phyloP scores from a whole-genome alignment of 2,329 filamentous ascomycete species.

The Calonectria leucothoes region DNA sequence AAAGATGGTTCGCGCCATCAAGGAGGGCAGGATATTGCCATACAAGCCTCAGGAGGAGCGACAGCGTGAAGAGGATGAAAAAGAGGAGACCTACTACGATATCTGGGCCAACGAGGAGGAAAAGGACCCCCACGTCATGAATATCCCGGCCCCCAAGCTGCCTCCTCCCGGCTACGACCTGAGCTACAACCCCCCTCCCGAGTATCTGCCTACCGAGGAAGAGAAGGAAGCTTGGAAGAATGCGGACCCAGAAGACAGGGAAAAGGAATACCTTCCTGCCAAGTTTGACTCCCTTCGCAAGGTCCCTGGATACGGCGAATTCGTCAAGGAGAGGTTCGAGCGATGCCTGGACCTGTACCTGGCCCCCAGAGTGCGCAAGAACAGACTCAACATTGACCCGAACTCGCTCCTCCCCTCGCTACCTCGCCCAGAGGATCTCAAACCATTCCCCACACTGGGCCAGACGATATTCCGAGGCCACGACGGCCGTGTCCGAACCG shows the following conservation, averaged over 20 bases:
- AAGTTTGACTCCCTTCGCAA: slow-evolving; percentile 87
- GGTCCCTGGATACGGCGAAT: slow-evolving; percentile 89
- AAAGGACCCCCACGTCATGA: slow-evolving; percentile 88
- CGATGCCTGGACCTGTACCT: slow-evolving; percentile 95
- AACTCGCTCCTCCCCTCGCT: slow-evolving; percentile 92
- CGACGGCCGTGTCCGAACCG: slow-evolving; percentile 85
- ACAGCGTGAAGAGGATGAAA: slow-evolving; percentile 77
- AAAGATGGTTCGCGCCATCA: slow-evolving; percentile 96
- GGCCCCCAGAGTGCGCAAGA: slow-evolving; percentile 90
- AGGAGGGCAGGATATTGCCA: slow-evolving; percentile 92
- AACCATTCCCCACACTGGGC: slow-evolving; percentile 92
- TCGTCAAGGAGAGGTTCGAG: slow-evolving; percentile 97
- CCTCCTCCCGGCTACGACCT: slow-evolving; percentile 94
- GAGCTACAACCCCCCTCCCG: slow-evolving; percentile 94
- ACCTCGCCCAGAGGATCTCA: slow-evolving; percentile 91
- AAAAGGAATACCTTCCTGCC: slow-evolving; percentile 87
- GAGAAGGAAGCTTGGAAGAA: slow-evolving; percentile 90
- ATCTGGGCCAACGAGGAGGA: slow-evolving; percentile 95
- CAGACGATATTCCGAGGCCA: slow-evolving; percentile 91
- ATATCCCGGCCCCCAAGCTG: slow-evolving; percentile 93
- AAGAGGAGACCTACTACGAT: slow-evolving; percentile 82
- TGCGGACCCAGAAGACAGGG: slow-evolving; percentile 88
- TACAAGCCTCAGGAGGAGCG: slow-evolving; percentile 80
- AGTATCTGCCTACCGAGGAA: slow-evolving; percentile 89
- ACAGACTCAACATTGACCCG: slow-evolving; percentile 96